phyloP scores from a whole-genome alignment of 2,329 filamentous ascomycete genomes.

The Neonectria hederae region DNA sequence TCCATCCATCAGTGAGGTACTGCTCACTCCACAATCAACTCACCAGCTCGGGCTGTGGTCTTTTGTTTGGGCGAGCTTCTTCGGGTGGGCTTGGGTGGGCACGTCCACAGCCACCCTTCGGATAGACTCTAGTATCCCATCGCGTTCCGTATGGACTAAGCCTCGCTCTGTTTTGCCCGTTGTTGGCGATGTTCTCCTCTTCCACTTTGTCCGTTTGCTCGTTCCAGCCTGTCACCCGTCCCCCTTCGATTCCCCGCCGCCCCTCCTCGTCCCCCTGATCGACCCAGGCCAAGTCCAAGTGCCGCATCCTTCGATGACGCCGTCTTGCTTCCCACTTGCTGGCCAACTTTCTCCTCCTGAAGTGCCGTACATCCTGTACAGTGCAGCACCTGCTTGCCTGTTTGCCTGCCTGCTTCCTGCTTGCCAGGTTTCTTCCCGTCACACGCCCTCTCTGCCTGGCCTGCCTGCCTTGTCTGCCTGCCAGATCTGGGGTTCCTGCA shows the following conservation, averaged over 20 bases:
- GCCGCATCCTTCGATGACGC: conserved; percentile 14
- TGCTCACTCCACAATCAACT: conserved; percentile 6
- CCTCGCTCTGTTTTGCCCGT: neutral
- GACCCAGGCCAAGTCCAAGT: conserved; percentile 13
- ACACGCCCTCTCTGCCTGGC: conserved; percentile 11
- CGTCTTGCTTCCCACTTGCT: neutral
- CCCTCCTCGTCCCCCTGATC: conserved; percentile 6
- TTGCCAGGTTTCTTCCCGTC: conserved; percentile 2
- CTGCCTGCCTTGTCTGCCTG: conserved; percentile 10
- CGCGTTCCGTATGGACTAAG: neutral
- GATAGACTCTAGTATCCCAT: neutral
- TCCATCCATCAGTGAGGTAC: neutral
- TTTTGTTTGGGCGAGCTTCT: neutral
- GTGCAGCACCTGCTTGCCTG: neutral
- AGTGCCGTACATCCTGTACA: neutral
- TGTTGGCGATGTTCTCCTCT: neutral
- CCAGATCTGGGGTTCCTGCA: conserved; percentile 43
- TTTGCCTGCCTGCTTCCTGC: neutral
- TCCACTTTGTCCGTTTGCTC: neutral
- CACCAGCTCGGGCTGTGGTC: neutral
- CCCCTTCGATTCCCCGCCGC: neutral
- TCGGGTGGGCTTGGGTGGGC: neutral
- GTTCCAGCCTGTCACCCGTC: neutral
- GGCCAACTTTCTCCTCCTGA: neutral
- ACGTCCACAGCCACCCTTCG: neutral